Conservation (phyloP, 768 basidiomycete species). For the Russula abietina region DNA sequence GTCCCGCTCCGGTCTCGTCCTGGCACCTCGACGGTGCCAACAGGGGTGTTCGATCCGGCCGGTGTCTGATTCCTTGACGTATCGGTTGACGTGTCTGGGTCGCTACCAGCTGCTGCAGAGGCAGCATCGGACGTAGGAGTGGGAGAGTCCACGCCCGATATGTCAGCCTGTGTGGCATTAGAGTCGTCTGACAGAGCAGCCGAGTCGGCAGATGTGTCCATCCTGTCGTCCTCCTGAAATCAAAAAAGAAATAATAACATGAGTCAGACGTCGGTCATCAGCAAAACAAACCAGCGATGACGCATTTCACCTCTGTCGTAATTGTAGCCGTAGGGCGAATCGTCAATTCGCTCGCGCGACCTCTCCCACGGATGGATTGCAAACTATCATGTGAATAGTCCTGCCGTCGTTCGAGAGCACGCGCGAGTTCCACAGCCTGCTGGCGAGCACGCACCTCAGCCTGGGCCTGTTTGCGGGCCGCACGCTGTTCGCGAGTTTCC, state of each 20-base stretch:
- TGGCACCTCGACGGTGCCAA: constrained; percentile 53
- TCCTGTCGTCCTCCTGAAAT: constrained; percentile 28
- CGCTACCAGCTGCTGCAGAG: constrained; percentile 38
- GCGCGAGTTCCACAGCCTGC: constrained; percentile 50
- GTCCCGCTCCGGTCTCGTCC: constrained; percentile 70
- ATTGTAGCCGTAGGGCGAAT: not conserved
- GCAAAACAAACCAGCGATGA: not conserved
- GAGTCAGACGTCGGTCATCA: constrained; percentile 1
- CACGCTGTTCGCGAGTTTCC: constrained; percentile 69
- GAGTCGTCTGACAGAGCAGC: constrained; percentile 21
- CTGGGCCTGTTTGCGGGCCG: constrained; percentile 53
- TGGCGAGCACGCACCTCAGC: constrained; percentile 54
- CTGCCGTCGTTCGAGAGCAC: constrained; percentile 50
- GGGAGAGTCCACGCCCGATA: constrained; percentile 20
- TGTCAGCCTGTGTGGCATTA: constrained; percentile 17
- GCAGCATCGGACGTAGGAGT: constrained; percentile 22
- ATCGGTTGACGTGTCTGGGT: constrained; percentile 58
- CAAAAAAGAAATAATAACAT: not conserved
- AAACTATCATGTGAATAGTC: constrained; percentile 12
- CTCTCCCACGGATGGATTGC: constrained; percentile 19
- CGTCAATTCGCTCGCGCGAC: constrained; percentile 11
- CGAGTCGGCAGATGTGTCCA: constrained; percentile 23
- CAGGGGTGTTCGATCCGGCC: constrained; percentile 52
- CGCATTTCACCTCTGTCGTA: constrained; percentile 13
- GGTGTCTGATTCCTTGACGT: constrained; percentile 57